Evolutionary conservation across 768 basidiomycete species (phyloP).

Genomic region (Cystoderma amianthinum): DNA sequence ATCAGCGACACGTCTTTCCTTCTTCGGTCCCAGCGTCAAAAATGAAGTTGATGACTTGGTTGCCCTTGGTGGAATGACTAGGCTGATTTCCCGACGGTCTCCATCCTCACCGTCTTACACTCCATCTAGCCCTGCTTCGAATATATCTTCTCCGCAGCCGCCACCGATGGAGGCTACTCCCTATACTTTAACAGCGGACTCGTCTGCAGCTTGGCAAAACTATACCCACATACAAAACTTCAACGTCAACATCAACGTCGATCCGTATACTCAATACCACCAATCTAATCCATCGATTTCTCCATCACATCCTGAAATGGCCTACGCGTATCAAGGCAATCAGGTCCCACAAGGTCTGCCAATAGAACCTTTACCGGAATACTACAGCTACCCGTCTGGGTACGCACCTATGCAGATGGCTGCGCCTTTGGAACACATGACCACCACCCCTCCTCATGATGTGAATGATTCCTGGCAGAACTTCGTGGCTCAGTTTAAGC

Average conservation of each 20-base stretch:
- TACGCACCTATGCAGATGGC: constrained; percentile 12
- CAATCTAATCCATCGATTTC: constrained; percentile 3
- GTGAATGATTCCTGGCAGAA: constrained; percentile 40
- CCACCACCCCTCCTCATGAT: constrained; percentile 23
- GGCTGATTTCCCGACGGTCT: constrained; percentile 48
- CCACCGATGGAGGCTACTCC: constrained; percentile 9
- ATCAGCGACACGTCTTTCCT: constrained; percentile 21
- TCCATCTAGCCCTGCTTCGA: constrained; percentile 34
- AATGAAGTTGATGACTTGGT: constrained; percentile 56
- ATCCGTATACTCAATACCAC: constrained; percentile 8
- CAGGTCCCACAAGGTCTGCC: constrained; percentile 3
- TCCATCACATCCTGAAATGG: constrained; percentile 4
- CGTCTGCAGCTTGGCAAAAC: constrained; percentile 20
- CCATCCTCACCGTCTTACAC: constrained; percentile 39
- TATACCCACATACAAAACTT: constrained; percentile 25
- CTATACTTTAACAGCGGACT: constrained; percentile 9
- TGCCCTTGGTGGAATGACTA: constrained; percentile 56
- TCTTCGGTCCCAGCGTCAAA: constrained; percentile 38
- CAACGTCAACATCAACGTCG: constrained; percentile 24
- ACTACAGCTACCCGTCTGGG: constrained; percentile 20
- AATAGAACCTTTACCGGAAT: constrained; percentile 22
- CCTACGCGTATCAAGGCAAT: background rate
- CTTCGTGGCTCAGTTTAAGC: constrained; percentile 38
- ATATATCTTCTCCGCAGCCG: constrained; percentile 39
- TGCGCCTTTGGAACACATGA: constrained; percentile 15